phyloP scores from a whole-genome alignment of 192 early-diverging fungal genomes.

The Entophlyctis helioformis region DNA sequence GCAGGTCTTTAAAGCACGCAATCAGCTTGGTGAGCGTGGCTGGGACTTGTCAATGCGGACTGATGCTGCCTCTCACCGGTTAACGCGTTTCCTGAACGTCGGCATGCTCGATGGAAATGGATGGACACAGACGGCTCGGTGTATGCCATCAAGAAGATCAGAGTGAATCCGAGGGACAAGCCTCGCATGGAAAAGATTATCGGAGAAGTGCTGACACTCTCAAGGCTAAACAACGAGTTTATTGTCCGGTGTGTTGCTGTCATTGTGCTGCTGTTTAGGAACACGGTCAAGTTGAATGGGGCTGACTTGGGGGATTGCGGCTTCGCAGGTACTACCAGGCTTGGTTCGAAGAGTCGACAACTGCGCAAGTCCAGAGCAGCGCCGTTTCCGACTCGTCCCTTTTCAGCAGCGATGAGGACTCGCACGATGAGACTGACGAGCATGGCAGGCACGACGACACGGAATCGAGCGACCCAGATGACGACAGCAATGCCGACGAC shows the following conservation, averaged over 20 bases:
- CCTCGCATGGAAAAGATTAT: slow-evolving; percentile 74
- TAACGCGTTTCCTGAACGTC: slow-evolving; percentile 58
- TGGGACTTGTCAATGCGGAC: neutral
- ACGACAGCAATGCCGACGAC: slow-evolving; percentile 26
- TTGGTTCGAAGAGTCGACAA: slow-evolving; percentile 74
- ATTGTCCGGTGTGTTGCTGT: slow-evolving; percentile 40
- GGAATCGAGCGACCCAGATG: slow-evolving; percentile 19
- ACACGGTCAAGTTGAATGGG: neutral
- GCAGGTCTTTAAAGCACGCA: slow-evolving; percentile 86
- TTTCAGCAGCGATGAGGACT: slow-evolving; percentile 4
- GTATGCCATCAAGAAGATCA: slow-evolving; percentile 90
- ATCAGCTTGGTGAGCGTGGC: slow-evolving; percentile 56
- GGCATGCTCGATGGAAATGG: too few relatives aligned
- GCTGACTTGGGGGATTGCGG: neutral
- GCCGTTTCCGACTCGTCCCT: too few relatives aligned
- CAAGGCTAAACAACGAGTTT: slow-evolving; percentile 78
- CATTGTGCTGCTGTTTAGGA: neutral
- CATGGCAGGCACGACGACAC: slow-evolving; percentile 13
- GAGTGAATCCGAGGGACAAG: slow-evolving; percentile 63
- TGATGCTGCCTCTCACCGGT: too few relatives aligned
- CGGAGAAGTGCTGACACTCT: slow-evolving; percentile 82
- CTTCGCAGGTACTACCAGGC: slow-evolving; percentile 62
- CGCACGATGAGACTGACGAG: slow-evolving; percentile 9
- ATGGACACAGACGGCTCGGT: slow-evolving; percentile 40
- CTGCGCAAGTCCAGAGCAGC: too few relatives aligned